Evolutionary conservation across 169 alveolate genomes (phyloP), one percentile per base, ranked within the genome.

Genomic region (Plasmodium reichenowi): DNA sequence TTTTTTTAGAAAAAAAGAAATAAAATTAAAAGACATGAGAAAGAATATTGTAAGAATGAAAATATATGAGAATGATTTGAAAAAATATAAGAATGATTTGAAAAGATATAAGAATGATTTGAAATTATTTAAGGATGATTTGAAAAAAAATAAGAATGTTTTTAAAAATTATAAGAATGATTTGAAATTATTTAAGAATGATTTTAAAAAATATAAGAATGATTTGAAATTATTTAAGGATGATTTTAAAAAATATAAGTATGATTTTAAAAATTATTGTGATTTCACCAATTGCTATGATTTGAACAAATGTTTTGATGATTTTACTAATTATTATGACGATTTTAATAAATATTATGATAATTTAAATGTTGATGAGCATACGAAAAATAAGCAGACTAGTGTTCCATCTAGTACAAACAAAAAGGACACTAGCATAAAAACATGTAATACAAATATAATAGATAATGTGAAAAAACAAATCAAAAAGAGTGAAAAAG

Each of bases 271-370:
- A 1, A 5, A 0, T 1, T n/a, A 8, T 15, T 6, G 9, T 54
- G 20, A 54, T 32, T 20, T 20, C 22, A 20, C 0, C 22, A 20
- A 20, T 20, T 20, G 0, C 22, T 20, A 20, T 20, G 45, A 32
- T 4, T 4, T 32, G 8, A 32, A 32, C 0, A 26, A 26, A 26
- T 0, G 29, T 26, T 26, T 0, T 4, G 8, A 32, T 32, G 8
- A 32, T 32, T 32, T 32, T 32, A 32, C 0, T 4, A 32, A 5
- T 3, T 32, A 32, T 32, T 32, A 32, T 32, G 8, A 32, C 7
- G 45, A 32, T 32, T 32, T 32, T 32, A 32, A 32, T 32, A 32
- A 32, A 32, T 80, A 88, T 56, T 66, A 85, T 38, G 71, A 13
- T 17, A 86, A 85, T 20, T 52, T 32, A 1, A 17, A 71, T 71